Evolutionary conservation across 345 rosid genomes (phyloP).

Genomic region (Draba incana): DNA sequence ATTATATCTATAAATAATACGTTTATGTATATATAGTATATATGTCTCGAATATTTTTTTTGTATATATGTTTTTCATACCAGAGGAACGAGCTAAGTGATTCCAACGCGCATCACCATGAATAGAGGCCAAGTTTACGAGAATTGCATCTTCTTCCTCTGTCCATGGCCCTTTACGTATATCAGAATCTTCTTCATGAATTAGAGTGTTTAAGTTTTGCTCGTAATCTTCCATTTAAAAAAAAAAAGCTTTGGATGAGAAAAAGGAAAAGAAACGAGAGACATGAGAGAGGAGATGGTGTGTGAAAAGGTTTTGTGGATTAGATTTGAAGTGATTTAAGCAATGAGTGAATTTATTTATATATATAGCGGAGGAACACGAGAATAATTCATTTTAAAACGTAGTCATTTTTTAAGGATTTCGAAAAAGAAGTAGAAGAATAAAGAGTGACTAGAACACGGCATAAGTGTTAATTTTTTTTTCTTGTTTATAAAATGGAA

Average conservation of each 20-base stretch:
- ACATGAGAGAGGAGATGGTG: constrained; percentile 30
- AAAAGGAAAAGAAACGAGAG: not conserved
- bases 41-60: not conserved
- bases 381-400: constrained; percentile 11
- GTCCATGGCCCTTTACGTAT: constrained; percentile 94
- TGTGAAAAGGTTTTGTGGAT: constrained; percentile 36
- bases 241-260: constrained; percentile 1
- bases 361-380: constrained; percentile 37
- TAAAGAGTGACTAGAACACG: constrained; percentile 45
- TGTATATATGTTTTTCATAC: constrained; percentile 35
- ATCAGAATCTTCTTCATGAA: constrained; percentile 51
- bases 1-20: not conserved
- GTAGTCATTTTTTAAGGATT: not conserved
- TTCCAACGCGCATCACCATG: constrained; percentile 96
- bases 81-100: constrained; percentile 65
- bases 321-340: constrained; percentile 42
- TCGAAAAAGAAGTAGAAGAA: constrained; percentile 32
- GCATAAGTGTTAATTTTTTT: constrained; percentile 36
- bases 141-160: constrained; percentile 68
- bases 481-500: constrained; percentile 40
- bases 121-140: constrained; percentile 54
- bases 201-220: constrained; percentile 39
- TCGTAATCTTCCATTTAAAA: constrained; percentile 55
- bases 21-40: too few relatives aligned
- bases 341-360: constrained; percentile 21